Evolutionary conservation across 2,329 filamentous ascomycete species (phyloP), one percentile per base, ranked within the genome.

Genomic region (Hawksworthiomyces lignivorus): DNA sequence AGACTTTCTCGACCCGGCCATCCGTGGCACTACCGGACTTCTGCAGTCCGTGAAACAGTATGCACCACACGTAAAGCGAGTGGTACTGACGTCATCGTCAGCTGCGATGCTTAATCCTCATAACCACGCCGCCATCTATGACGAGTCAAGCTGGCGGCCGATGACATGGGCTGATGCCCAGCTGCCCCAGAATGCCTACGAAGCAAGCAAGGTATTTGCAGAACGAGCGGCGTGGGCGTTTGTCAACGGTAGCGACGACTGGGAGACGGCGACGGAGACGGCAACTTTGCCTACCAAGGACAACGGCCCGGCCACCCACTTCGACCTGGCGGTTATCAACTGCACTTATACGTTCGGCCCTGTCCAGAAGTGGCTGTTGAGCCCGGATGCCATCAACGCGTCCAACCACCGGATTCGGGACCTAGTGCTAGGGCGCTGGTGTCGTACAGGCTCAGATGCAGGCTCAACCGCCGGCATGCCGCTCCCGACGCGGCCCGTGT

Each of bases 171-270:
- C 66, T 1, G 54, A 64, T 5, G 64, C 57, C 6, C 47, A 58
- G 35, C 46, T 54, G 20, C 54, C 54, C 4, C 41, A 49, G 22
- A 46, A 58, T 47, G 48, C 62, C 29, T 56, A 63, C 46, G 36
- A 56, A 17, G 55, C 63, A 0, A 69, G 64, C 54, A 76, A 79
- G 50, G 74, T 73, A 2, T 81, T 87, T 47, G 80, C 79, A 1
- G 81, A 85, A 54, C 73, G 70, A 45, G 75, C 80, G 1, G 77
- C 79, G 3, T 85, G 81, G 82, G 67, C 74, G 3, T 80, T 83
- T 52, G 54, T 82, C 14, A 39, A 38, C 3, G 41, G 44, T 5
- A 31, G 14, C 19, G 28, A 27, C 20, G 63, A 71, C 28, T 65
- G 69, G 22, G 65, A 75, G 52, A 63, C 67, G 42, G 46, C 43